Base-by-base conservation (phyloP, 2,329 filamentous ascomycete genomes). In the Talaromyces funiculosus region DNA sequence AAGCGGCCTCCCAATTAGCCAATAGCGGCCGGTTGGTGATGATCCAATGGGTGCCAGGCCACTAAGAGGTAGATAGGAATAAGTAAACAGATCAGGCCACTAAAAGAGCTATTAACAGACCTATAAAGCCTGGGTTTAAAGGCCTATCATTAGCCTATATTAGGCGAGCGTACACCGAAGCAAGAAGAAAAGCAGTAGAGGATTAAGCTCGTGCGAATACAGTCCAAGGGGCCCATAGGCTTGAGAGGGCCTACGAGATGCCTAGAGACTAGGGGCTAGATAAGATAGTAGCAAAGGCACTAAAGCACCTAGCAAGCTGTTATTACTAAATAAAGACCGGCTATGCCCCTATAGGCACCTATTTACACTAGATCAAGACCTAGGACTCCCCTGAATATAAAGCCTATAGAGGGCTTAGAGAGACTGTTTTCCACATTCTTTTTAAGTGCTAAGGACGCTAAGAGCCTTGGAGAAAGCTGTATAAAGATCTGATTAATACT, bases 271-370 rank as follows among this genome's bases (percentile, higher is more conserved):
- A 10, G 33, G 33, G 33, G 16, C 33, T 6, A 14, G 33, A 10
- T 10, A 37, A 10, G 33, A 12, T 14, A 16, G 22, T n/a, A 8
- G 47, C 33, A 18, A 49, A 6, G 10, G 49, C 47, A 1, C 33
- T 10, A 12, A 60, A 60, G 22, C 18, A 8, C 7, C 16, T 60
- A 20, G 49, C 47, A n/a, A 4, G 45, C 22, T n/a, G n/a, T n/a
- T n/a, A n/a, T n/a, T n/a, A n/a, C n/a, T n/a, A n/a, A n/a, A n/a
- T n/a, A n/a, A n/a, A n/a, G n/a, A n/a, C n/a, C n/a, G n/a, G n/a
- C n/a, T n/a, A n/a, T n/a, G n/a, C n/a, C n/a, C n/a, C n/a, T 22
- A 56, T 61, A n/a, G 51, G 42, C 10, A 22, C 37, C 22, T 61
- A 56, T 33, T 8, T 61, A 18, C 26, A 56, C 10, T 29, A 7